Percentiles rank a stretch among this genome's conserved stretches.
Conservation (phyloP, 75 land plant species). For the Pseudotsuga menziesii region DNA sequence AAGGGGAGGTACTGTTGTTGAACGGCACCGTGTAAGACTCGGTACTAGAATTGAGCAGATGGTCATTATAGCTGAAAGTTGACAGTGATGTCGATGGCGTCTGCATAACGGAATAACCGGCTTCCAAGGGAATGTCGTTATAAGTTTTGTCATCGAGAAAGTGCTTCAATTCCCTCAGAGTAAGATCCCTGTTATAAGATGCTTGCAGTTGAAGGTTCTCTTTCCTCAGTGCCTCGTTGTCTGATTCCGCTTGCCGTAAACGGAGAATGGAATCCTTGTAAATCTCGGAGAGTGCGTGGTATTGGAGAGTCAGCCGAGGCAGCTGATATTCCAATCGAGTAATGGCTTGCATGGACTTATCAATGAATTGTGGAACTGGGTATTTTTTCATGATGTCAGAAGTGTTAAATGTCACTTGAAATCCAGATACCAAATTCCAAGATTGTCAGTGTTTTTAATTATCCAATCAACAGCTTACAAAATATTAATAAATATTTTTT, state of each 20-base stretch:
- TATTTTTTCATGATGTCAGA: no score
- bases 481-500: no score
- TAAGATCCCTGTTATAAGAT: neutral
- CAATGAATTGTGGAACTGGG: no score
- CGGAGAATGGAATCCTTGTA: neutral
- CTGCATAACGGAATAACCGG: neutral
- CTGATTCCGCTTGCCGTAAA: slow-evolving; percentile 5
- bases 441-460: no score
- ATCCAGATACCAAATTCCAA: no score
- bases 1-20: neutral
- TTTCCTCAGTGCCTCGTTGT: neutral
- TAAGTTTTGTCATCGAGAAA: neutral
- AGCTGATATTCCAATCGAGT: neutral
- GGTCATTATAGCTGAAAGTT: neutral
- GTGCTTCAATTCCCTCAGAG: neutral
- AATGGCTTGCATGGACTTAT: no score
- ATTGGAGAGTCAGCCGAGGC: neutral
- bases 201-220: slow-evolving; percentile 8
- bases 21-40: neutral
- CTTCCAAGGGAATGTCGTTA: neutral
- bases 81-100: neutral
- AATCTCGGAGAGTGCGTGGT: neutral
- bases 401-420: no score
- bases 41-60: neutral
- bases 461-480: no score